Percentiles rank a stretch among this genome's conserved stretches.
These are phyloP conservation scores for Cercospora beticola DNA, from an alignment of 2,329 filamentous ascomycete genomes.

Conservation along the genomic window DNA sequence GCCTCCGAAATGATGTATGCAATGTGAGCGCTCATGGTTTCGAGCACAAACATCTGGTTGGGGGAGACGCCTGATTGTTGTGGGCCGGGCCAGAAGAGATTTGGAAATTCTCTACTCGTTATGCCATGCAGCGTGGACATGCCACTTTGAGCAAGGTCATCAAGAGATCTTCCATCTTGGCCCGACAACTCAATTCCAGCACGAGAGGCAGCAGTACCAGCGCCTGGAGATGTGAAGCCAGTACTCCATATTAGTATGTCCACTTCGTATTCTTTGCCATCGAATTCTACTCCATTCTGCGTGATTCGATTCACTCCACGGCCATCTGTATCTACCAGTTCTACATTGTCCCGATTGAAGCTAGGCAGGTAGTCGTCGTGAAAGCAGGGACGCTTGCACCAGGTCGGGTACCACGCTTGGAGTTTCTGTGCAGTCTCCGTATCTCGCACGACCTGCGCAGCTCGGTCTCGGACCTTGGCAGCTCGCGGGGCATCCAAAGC, in stretches of 20 bases:
- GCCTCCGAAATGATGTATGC: slow-evolving; percentile 47
- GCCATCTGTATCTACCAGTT: slow-evolving; percentile 60
- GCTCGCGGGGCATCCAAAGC: slow-evolving; percentile 46
- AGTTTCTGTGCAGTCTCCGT: slow-evolving; percentile 52
- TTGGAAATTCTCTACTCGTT: slow-evolving; percentile 53
- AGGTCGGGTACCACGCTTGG: slow-evolving; percentile 60
- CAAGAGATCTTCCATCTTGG: slow-evolving; percentile 46
- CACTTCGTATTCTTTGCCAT: slow-evolving; percentile 50
- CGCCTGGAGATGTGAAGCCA: slow-evolving; percentile 41
- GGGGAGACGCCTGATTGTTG: slow-evolving; percentile 41
- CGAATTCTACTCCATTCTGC: slow-evolving; percentile 49
- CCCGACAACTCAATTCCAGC: slow-evolving; percentile 39
- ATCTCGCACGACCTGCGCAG: slow-evolving; percentile 56
- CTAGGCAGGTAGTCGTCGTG: slow-evolving; percentile 43
- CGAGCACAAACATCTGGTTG: slow-evolving; percentile 39
- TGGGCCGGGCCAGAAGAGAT: slow-evolving; percentile 52
- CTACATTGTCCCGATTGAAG: slow-evolving; percentile 61
- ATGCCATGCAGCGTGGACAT: slow-evolving; percentile 56
- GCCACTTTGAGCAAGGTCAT: slow-evolving; percentile 45
- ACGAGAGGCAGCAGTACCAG: slow-evolving; percentile 34
- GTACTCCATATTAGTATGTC: slow-evolving; percentile 52
- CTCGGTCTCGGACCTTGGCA: slow-evolving; percentile 49
- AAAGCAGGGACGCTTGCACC: slow-evolving; percentile 61
- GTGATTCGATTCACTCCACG: slow-evolving; percentile 53
- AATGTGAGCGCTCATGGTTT: slow-evolving; percentile 44